Base-by-base conservation (phyloP, 805 yeast species). In the Kazachstania taianensis region DNA sequence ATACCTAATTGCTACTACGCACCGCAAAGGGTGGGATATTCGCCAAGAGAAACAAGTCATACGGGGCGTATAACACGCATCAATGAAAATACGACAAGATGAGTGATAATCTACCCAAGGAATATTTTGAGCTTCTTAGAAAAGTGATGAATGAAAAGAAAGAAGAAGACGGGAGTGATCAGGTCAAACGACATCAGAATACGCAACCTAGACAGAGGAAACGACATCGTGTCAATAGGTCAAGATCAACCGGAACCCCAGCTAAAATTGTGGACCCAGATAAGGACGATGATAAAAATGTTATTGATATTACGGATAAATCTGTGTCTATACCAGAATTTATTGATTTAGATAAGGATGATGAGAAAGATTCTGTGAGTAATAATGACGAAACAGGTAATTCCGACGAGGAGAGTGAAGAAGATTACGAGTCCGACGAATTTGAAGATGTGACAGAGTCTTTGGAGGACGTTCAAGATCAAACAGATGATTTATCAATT, bases 91-190 rank as follows among this genome's bases (percentile, higher is more conserved):
- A 22, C 12, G 16, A n/a, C 7, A 22, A 5, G 19, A 51, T 53
- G 57, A 38, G 41, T 40, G 47, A 44, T 31, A 36, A 48, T 24
- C 38, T 55, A 25, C 39, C 59, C 14, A 50, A 48, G 26, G 62
- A 57, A 33, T 50, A 57, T 35, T 57, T 57, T 40, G 51, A 55
- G 5, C 36, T 57, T 27, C 46, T 55, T 18, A 41, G 56, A 31
- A 49, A 52, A 23, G 57, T 50, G 16, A 44, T 57, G 4, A 38
- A 39, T 13, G 59, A 53, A 33, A 53, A 52, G 35, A 26, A 33
- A n/a, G 19, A 30, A 4, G 29, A 32, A 13, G 30, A 32, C 12
- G 31, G 15, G 6, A n/a, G n/a, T n/a, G n/a, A n/a, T n/a, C n/a
- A n/a, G n/a, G 25, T 19, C 7, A 2, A 4, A n/a, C 20, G 31